phyloP scores from a whole-genome alignment of 441 rosid genomes.

The Erodium trifolium region DNA sequence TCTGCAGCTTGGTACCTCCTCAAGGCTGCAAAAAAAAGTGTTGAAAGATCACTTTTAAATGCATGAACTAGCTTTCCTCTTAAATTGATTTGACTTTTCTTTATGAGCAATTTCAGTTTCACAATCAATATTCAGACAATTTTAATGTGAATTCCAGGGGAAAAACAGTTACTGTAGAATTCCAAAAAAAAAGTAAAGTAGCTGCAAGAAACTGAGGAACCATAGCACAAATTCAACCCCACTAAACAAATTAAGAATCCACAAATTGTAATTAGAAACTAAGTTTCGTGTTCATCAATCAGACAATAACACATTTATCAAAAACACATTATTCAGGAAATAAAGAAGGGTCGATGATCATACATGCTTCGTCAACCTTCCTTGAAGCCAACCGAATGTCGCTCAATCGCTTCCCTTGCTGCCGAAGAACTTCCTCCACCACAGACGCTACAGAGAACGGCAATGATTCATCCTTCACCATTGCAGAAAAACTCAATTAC shows the following conservation, averaged over 20 bases:
- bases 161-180: too few species aligned
- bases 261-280: background rate
- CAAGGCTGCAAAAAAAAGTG: constrained; percentile 28
- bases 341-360: constrained; percentile 19
- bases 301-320: background rate
- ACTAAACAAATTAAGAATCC: background rate
- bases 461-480: constrained; percentile 33
- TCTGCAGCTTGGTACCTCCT: constrained; percentile 60
- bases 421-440: constrained; percentile 74
- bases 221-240: background rate
- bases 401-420: constrained; percentile 39
- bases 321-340: background rate
- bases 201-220: background rate
- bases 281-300: background rate
- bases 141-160: too few species aligned
- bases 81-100: background rate
- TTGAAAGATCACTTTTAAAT: background rate
- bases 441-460: constrained; percentile 54
- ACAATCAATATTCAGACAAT: too few species aligned
- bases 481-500: constrained; percentile 13
- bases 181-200: too few species aligned
- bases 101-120: background rate
- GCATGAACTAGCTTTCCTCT: background rate
- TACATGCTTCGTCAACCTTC: constrained; percentile 69
- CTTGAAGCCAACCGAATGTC: constrained; percentile 24